A percentile compares a stretch with the other conserved stretches of the same genome.
Evolutionary conservation across 1,284 basidiomycete genomes (phyloP).

Genomic region (Rhodotorula sp.): DNA sequence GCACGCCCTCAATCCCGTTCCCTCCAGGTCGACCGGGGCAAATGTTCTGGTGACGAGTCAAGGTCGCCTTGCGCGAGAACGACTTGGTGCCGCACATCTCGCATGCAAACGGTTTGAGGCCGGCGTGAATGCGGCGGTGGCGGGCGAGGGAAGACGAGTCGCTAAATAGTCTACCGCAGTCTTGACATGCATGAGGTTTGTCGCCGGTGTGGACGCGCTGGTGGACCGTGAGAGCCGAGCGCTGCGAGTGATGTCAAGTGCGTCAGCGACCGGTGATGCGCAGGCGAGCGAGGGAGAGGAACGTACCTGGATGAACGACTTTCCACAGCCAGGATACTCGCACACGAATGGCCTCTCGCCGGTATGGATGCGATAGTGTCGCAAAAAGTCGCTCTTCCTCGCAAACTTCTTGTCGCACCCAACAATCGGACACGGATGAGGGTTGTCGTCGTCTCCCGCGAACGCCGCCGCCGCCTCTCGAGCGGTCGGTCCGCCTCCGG

Average conservation of each 20-base stretch:
- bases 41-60: constrained; percentile 31
- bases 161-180: constrained; percentile 56
- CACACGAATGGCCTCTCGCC: constrained; percentile 51
- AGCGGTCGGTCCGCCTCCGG: constrained; percentile 43
- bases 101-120: constrained; percentile 36
- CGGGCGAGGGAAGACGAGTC: constrained; percentile 60
- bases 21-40: constrained; percentile 19
- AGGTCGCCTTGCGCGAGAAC: constrained; percentile 32
- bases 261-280: not conserved
- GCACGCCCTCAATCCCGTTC: not conserved
- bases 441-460: constrained; percentile 42
- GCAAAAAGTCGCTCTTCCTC: constrained; percentile 53
- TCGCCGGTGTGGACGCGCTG: constrained; percentile 56
- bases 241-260: constrained; percentile 6
- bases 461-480: constrained; percentile 36
- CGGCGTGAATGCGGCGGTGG: constrained; percentile 50
- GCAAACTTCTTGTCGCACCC: constrained; percentile 55
- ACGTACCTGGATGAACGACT: constrained; percentile 51
- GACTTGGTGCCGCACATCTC: constrained; percentile 28
- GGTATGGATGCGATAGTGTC: constrained; percentile 54
- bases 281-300: not conserved
- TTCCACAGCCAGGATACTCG: constrained; percentile 22
- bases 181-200: constrained; percentile 57
- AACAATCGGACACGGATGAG: constrained; percentile 50
- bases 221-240: constrained; percentile 41